Conservation (phyloP, 2,329 filamentous ascomycete genomes). For the Fonsecaea pedrosoi region DNA sequence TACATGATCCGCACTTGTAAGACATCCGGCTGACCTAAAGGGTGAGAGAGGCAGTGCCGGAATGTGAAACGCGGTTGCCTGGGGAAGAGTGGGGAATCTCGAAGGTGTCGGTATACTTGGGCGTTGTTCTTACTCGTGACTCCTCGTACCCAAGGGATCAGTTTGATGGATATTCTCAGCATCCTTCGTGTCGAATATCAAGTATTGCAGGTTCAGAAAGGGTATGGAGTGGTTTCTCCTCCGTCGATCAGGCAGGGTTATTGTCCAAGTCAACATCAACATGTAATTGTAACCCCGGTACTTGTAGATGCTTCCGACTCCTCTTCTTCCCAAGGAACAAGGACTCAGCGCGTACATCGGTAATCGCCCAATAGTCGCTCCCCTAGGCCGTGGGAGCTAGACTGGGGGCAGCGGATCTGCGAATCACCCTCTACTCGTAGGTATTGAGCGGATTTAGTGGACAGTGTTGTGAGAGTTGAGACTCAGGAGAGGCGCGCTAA, state of each 20-base stretch:
- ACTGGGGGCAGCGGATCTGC: neutral
- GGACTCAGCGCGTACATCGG: neutral
- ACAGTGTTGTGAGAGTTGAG: neutral
- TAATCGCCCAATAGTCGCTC: neutral
- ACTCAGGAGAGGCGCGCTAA: neutral
- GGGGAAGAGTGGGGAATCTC: constrained; percentile 3
- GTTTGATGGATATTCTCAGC: neutral
- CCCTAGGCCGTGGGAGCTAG: neutral
- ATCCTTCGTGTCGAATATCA: neutral
- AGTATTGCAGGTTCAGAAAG: neutral
- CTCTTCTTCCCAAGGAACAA: neutral
- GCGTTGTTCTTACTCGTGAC: neutral
- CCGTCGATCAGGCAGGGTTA: neutral
- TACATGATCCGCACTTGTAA: neutral
- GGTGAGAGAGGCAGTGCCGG: constrained; percentile 17
- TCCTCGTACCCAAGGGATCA: neutral
- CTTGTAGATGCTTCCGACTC: neutral
- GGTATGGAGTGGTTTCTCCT: neutral
- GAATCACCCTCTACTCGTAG: neutral
- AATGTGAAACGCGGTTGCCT: constrained; percentile 23
- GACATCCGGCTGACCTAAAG: neutral
- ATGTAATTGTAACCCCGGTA: neutral
- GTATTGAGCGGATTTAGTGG: no score
- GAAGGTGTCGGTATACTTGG: neutral
- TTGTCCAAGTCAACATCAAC: neutral